Evolutionary conservation across 169 alveolate genomes (phyloP).

Genomic region (Cryptosporidium ryanae): DNA sequence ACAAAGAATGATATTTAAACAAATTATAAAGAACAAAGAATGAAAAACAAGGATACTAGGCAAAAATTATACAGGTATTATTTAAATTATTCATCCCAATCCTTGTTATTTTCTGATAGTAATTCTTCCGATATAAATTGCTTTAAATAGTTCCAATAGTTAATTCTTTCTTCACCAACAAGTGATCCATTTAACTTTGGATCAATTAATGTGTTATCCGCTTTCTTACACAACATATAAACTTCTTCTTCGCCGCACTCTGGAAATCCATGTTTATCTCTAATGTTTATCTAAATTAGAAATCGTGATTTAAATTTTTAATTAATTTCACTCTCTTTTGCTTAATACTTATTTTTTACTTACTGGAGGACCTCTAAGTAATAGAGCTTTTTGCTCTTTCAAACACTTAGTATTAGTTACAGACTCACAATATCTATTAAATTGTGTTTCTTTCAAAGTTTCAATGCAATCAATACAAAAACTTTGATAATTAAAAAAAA

Average conservation of each 20-base stretch:
- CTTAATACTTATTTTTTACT: neutral
- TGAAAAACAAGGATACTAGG: neutral
- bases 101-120: neutral
- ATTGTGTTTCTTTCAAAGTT: constrained; percentile 79
- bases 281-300: constrained; percentile 78
- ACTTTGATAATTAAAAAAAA: neutral
- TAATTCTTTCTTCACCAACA: constrained; percentile 80
- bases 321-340: too few relatives aligned
- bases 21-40: constrained; percentile 9
- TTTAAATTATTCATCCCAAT: constrained; percentile 10
- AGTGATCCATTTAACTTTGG: constrained; percentile 84
- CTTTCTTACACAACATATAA: constrained; percentile 79
- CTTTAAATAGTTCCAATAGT: constrained; percentile 78
- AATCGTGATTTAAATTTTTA: too few relatives aligned
- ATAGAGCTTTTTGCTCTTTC: constrained; percentile 80
- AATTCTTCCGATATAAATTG: constrained; percentile 76
- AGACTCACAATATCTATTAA: constrained; percentile 80
- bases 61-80: neutral
- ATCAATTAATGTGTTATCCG: constrained; percentile 65
- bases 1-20: constrained; percentile 58
- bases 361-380: constrained; percentile 84
- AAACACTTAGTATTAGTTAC: constrained; percentile 82
- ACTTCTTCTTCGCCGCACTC: constrained; percentile 81
- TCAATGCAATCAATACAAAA: constrained; percentile 78
- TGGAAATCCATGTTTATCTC: constrained; percentile 84